Conservation (phyloP, 257 asterid genomes). For the Solanum gandarillasii region DNA sequence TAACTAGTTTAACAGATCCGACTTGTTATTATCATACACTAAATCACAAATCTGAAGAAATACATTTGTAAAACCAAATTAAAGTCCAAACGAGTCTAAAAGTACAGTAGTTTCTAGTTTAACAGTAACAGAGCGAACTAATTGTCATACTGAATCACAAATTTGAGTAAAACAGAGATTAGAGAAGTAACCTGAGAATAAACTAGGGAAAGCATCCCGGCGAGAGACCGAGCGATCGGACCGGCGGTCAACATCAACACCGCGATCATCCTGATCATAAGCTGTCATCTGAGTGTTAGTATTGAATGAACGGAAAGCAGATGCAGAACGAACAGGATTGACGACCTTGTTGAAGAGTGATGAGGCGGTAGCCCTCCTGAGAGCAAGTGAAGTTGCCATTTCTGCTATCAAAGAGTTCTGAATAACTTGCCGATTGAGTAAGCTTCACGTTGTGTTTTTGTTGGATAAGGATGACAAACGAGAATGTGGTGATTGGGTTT, state of each 20-base stretch:
- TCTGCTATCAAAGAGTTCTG: neutral
- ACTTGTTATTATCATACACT: neutral
- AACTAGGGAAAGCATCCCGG: constrained; percentile 16
- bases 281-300: constrained; percentile 22
- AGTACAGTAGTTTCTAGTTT: neutral
- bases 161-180: neutral
- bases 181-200: constrained; percentile 17
- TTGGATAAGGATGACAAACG: neutral
- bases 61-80: neutral
- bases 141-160: neutral
- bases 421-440: neutral
- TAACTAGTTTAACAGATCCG: neutral
- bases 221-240: constrained; percentile 13
- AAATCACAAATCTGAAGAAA: neutral
- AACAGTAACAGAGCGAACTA: neutral
- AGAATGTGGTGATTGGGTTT: neutral
- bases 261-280: constrained; percentile 10
- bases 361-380: constrained; percentile 12
- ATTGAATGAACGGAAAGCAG: constrained; percentile 16
- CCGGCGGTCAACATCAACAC: constrained; percentile 14
- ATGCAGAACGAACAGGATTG: constrained; percentile 6
- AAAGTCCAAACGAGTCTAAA: neutral
- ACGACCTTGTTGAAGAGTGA: constrained; percentile 11
- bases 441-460: neutral
- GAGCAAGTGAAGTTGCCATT: constrained; percentile 29